phyloP scores from a whole-genome alignment of 176 grass and related monocot species.

The Oropetium thomaeum region DNA sequence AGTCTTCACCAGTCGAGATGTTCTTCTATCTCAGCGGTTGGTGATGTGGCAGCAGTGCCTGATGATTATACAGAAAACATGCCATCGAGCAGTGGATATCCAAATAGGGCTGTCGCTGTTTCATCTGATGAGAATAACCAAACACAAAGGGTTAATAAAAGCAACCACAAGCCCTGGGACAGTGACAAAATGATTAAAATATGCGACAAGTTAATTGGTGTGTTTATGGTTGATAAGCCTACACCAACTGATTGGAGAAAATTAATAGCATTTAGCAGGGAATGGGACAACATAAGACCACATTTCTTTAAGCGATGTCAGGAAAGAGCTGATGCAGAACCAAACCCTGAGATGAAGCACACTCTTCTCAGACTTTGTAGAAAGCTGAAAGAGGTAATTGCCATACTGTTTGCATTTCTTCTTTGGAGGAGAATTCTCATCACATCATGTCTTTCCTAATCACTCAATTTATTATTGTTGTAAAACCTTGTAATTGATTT shows the following conservation, averaged over 20 bases:
- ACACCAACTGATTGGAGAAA: slow-evolving; percentile 81
- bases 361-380: slow-evolving; percentile 69
- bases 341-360: slow-evolving; percentile 80
- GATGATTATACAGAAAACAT: slow-evolving; percentile 39
- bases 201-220: slow-evolving; percentile 78
- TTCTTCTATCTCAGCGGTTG: slow-evolving; percentile 44
- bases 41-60: slow-evolving; percentile 33
- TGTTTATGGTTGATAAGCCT: slow-evolving; percentile 86
- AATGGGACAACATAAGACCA: slow-evolving; percentile 68
- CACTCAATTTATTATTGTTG: slow-evolving; percentile 13
- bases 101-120: slow-evolving; percentile 2
- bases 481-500: background rate
- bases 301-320: slow-evolving; percentile 77
- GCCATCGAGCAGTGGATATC: slow-evolving; percentile 40
- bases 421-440: background rate
- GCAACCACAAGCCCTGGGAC: slow-evolving; percentile 17
- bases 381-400: slow-evolving; percentile 83
- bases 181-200: slow-evolving; percentile 60
- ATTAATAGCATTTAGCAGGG: slow-evolving; percentile 73
- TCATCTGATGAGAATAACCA: slow-evolving; percentile 16
- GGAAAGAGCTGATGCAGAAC: slow-evolving; percentile 62
- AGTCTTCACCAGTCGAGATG: slow-evolving; percentile 13
- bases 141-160: background rate
- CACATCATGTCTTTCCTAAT: background rate
- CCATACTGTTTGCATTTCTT: background rate